Percentiles rank a stretch among this genome's conserved stretches.
Conservation (phyloP, 2,329 filamentous ascomycete species). For the Pseudogymnoascus sp. region DNA sequence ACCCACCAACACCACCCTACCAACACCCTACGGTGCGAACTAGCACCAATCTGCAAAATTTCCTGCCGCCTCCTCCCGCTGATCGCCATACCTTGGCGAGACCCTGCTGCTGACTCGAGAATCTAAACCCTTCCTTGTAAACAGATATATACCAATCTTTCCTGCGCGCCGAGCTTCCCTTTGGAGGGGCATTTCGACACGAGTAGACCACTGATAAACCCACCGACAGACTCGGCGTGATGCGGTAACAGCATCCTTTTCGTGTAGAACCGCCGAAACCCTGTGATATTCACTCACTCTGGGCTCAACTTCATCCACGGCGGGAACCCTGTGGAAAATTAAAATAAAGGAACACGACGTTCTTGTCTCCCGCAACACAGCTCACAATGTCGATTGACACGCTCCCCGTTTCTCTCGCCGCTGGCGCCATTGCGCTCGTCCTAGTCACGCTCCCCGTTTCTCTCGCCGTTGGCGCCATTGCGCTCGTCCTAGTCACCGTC, state of each 20-base stretch:
- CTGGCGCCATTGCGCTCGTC: conserved; percentile 25
- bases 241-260: background rate
- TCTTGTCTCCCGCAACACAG: background rate
- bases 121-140: background rate
- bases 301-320: background rate
- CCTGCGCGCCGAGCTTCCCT: background rate
- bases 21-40: background rate
- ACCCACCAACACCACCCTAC: background rate
- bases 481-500: conserved; percentile 30
- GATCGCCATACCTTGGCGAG: background rate
- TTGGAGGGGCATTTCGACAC: background rate
- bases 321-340: background rate
- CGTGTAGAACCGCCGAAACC: background rate
- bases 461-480: conserved; percentile 19
- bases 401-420: conserved; percentile 16
- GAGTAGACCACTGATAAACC: background rate
- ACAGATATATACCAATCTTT: background rate
- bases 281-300: background rate
- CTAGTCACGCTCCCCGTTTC: conserved; percentile 17
- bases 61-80: background rate
- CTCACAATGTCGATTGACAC: background rate
- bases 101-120: background rate
- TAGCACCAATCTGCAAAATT: conserved; percentile 1
- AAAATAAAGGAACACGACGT: background rate
- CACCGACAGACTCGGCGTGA: background rate